A percentile compares a stretch with the other conserved stretches of the same genome.
phyloP scores from a whole-genome alignment of 768 basidiomycete genomes.

The Russula vinacea region DNA sequence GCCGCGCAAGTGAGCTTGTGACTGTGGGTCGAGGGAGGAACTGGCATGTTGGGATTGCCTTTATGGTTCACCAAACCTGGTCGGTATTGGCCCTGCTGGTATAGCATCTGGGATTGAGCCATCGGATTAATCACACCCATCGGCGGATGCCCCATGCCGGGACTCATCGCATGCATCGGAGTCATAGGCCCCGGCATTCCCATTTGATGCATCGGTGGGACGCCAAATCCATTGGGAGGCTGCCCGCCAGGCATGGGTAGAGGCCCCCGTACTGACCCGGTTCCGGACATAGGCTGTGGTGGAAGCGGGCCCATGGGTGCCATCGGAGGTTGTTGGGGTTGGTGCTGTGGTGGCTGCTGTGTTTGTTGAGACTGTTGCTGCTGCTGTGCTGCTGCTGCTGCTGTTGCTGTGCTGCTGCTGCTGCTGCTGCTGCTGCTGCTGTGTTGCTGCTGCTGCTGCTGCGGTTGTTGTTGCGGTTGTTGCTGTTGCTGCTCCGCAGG shows the following conservation, averaged over 20 bases:
- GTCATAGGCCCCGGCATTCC: slow-evolving; percentile 19
- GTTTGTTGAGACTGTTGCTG: slow-evolving; percentile 29
- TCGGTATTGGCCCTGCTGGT: slow-evolving; percentile 16
- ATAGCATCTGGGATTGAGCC: slow-evolving; percentile 14
- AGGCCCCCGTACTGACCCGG: slow-evolving; percentile 37
- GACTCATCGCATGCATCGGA: slow-evolving; percentile 24
- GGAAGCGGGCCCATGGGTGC: slow-evolving; percentile 38
- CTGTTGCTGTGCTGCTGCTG: slow-evolving; percentile 34
- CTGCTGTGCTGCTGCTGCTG: slow-evolving; percentile 30
- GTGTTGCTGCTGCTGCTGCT: too few species aligned
- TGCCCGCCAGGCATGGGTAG: slow-evolving; percentile 43
- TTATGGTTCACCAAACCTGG: slow-evolving; percentile 18
- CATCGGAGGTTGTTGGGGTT: slow-evolving; percentile 47
- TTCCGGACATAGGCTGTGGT: slow-evolving; percentile 34
- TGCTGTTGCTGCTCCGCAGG: slow-evolving; percentile 33
- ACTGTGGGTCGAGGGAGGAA: slow-evolving; percentile 8
- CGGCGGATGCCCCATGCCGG: slow-evolving; percentile 16
- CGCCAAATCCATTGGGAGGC: slow-evolving; percentile 19
- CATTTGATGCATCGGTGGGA: slow-evolving; percentile 21
- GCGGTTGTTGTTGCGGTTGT: slow-evolving; percentile 34
- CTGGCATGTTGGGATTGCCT: background rate
- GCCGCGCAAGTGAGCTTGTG: slow-evolving; percentile 13
- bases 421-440: slow-evolving; percentile 36
- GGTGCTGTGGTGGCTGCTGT: slow-evolving; percentile 42
- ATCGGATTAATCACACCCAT: slow-evolving; percentile 15